Base-by-base conservation (phyloP, 2,329 filamentous ascomycete genomes). In the Alternaria atra region DNA sequence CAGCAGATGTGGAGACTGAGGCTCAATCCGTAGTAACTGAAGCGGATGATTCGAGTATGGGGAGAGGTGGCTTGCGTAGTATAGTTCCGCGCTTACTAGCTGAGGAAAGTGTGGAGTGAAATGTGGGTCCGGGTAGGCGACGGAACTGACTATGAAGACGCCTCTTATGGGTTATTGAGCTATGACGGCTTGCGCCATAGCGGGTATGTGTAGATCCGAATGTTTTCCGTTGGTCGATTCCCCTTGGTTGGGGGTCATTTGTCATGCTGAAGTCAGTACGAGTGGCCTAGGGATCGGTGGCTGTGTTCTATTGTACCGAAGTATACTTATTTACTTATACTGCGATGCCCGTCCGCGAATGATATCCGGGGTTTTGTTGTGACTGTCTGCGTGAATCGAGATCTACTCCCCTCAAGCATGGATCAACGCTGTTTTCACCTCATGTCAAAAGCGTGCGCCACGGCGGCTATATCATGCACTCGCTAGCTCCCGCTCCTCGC, bases 71-170 rank as follows among this genome's bases (percentile, higher is more conserved):
- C 53, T 55, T 55, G 43, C 53, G 43, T 55, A 54, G 52, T 47
- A 17, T 29, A 44, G 43, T 58, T 70, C 64, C 61, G 60, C 58
- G 64, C 64, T 62, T 64, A 59, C 57, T 61, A 74, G 70, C 71
- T 74, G 73, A 71, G 25, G 30, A 40, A n/a, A 25, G 61, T 61
- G 20, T 29, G 59, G 64, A 62, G 55, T 39, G 6, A 27, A 51
- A 40, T 40, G 64, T 65, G 65, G 63, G 39, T 20, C 39, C 48
- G 63, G 44, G 34, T 27, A 32, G 37, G 13, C 37, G 44, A 29
- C 15, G 40, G 27, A 40, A 27, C 12, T 20, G n/a, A 50, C 29
- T 13, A 25, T 13, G 20, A 7, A n/a, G 17, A 40, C 39, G 39
- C 39, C 39, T 40, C 39, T 40, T 23, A 6, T 29, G 43, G 25